Evolutionary conservation across 148 eudicot species (phyloP).

Genomic region (Dianthus caryophyllus): DNA sequence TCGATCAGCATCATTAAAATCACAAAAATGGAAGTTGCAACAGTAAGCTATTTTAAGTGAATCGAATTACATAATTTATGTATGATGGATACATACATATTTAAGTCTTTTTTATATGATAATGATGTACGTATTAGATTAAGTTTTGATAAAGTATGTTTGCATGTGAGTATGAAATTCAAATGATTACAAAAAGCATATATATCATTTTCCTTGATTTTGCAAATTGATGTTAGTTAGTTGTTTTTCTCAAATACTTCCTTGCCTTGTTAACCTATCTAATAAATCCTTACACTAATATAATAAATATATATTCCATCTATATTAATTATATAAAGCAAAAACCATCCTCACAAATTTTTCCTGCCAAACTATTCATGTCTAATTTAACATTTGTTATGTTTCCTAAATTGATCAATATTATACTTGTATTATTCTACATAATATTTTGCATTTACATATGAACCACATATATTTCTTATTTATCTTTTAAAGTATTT

Average conservation of each 20-base stretch:
- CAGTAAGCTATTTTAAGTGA: slow-evolving; percentile 4
- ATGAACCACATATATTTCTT: too few relatives aligned
- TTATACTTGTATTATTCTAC: too few relatives aligned
- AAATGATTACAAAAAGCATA: slow-evolving; percentile 9
- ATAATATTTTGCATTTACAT: too few relatives aligned
- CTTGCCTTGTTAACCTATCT: background rate
- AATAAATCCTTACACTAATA: background rate
- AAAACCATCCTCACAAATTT: too few relatives aligned
- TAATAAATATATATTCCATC: background rate
- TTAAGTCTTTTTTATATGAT: slow-evolving; percentile 15
- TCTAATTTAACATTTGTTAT: too few relatives aligned
- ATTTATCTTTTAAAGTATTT: too few relatives aligned
- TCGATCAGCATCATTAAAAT: slow-evolving; percentile 10
- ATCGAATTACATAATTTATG: background rate
- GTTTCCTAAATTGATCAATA: too few relatives aligned
- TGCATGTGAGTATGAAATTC: background rate
- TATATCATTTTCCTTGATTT: slow-evolving; percentile 7
- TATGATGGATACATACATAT: background rate
- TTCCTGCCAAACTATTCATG: too few relatives aligned
- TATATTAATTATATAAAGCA: too few relatives aligned
- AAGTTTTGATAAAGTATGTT: slow-evolving; percentile 14
- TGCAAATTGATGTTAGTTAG: slow-evolving; percentile 1
- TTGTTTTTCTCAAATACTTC: background rate
- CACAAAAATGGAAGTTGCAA: background rate
- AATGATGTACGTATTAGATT: slow-evolving; percentile 5